phyloP scores from a whole-genome alignment of 495 filamentous ascomycete genomes.

The Xylona heveae region DNA sequence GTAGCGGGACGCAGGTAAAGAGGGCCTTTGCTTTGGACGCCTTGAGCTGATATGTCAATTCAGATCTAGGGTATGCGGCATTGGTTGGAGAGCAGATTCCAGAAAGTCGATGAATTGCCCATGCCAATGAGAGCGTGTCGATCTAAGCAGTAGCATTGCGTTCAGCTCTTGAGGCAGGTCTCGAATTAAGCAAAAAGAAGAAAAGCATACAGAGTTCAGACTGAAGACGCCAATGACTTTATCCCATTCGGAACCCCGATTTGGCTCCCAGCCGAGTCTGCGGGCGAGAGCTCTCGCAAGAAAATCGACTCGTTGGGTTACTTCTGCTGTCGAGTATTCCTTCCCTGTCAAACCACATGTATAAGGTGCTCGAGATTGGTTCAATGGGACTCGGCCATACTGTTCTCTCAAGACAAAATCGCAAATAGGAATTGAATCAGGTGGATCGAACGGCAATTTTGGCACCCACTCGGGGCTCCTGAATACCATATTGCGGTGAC shows the following conservation, averaged over 20 bases:
- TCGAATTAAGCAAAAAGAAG: not conserved
- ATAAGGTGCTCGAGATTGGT: conserved; percentile 47
- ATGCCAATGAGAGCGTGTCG: conserved; percentile 55
- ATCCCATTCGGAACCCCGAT: conserved; percentile 64
- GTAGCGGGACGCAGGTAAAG: conserved; percentile 60
- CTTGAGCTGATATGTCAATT: conserved; percentile 61
- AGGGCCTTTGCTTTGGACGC: conserved; percentile 54
- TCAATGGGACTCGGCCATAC: conserved; percentile 44
- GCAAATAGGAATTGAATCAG: conserved; percentile 53
- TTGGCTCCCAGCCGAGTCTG: conserved; percentile 53
- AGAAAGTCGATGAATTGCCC: conserved; percentile 54
- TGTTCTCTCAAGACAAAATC: conserved; percentile 64
- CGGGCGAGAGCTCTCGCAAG: conserved; percentile 52
- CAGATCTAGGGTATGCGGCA: conserved; percentile 53
- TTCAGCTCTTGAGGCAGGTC: conserved; percentile 3
- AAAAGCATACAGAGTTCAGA: conserved; percentile 48
- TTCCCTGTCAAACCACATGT: conserved; percentile 64
- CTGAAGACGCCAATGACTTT: conserved; percentile 62
- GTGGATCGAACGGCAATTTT: conserved; percentile 41
- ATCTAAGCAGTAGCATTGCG: conserved; percentile 27
- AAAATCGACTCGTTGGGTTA: conserved; percentile 42
- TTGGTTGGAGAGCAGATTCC: conserved; percentile 67
- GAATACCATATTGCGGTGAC: conserved; percentile 45
- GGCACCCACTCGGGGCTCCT: conserved; percentile 46
- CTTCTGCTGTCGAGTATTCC: conserved; percentile 42